Conservation (phyloP, 1,284 basidiomycete genomes). For the Heterobasidion irregulare region DNA sequence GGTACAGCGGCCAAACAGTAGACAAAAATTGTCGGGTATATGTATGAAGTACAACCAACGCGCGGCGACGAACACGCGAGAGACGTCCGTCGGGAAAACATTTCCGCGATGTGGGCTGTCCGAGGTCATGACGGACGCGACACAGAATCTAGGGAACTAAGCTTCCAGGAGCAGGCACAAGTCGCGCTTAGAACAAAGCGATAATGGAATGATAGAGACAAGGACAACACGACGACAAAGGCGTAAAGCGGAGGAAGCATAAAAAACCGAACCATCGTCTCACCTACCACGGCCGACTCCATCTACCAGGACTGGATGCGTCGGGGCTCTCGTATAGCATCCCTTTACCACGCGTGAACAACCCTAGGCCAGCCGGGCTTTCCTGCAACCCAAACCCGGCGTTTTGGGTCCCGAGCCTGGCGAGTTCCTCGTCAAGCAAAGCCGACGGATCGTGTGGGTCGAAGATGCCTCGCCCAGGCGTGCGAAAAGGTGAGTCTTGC, state of each 20-base stretch:
- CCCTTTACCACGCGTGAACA: constrained; percentile 39
- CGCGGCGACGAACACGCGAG: background rate
- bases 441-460: constrained; percentile 62
- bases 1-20: background rate
- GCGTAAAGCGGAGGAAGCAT: background rate
- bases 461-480: constrained; percentile 38
- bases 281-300: constrained; percentile 12
- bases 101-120: too few relatives aligned
- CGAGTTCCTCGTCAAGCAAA: constrained; percentile 59
- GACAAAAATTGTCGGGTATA: background rate
- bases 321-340: constrained; percentile 46
- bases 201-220: background rate
- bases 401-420: constrained; percentile 32
- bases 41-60: background rate
- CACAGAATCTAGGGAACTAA: background rate
- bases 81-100: background rate
- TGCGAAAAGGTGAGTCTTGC: constrained; percentile 46
- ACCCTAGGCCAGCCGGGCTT: constrained; percentile 51
- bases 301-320: constrained; percentile 10
- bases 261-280: background rate
- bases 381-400: constrained; percentile 25
- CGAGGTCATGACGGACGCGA: background rate
- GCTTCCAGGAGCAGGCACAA: background rate
- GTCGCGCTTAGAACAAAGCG: background rate
- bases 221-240: background rate